Evolutionary conservation across 208 protist genomes (phyloP), one percentile per base, ranked within the genome.

Genomic region (Trypanosoma theileri): DNA sequence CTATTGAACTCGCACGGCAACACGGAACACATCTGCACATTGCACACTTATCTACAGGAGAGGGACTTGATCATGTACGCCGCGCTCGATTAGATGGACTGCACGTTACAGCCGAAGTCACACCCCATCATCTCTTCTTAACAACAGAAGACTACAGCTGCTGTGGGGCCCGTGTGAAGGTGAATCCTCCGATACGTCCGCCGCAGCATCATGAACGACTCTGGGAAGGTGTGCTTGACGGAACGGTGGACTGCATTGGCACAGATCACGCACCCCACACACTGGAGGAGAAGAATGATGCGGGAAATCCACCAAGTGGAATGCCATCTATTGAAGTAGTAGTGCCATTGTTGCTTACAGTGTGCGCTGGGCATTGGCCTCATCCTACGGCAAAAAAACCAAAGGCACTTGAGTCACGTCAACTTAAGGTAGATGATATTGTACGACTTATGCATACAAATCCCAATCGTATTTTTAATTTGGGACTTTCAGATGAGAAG

Each of bases 251-350:
- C 72, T 96, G 91, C 84, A 82, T 98, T 59, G 92, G 81, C 59
- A 98, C 95, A 28, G 95, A 98, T 72, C 96, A 98, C 80, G 96
- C 96, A 4, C 96, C 96, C 48, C 96, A 98, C 78, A 93, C 90
- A 6, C 51, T 86, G 7, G 75, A 65, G 19, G 95, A 98, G 72
- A 98, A 98, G 82, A 73, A 78, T 48, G 63, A 75, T 46, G 58
- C 14, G 24, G 73, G 35, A 19, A 85, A 85, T 31, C 88, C 93
- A 35, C 93, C 94, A 44, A 96, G 95, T 48, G 96, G 96, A 31
- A 95, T 97, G 88, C 96, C 95, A 14, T 79, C 83, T n/a, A 80
- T 98, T 16, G 94, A 98, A 79, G 82, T 96, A 19, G 82, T 95
- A 3, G 81, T 98, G 28, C 88, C 93, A 48, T 79, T 98, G n/a